Evolutionary conservation across 2,329 filamentous ascomycete genomes (phyloP).

Genomic region (Colletotrichum scovillei): DNA sequence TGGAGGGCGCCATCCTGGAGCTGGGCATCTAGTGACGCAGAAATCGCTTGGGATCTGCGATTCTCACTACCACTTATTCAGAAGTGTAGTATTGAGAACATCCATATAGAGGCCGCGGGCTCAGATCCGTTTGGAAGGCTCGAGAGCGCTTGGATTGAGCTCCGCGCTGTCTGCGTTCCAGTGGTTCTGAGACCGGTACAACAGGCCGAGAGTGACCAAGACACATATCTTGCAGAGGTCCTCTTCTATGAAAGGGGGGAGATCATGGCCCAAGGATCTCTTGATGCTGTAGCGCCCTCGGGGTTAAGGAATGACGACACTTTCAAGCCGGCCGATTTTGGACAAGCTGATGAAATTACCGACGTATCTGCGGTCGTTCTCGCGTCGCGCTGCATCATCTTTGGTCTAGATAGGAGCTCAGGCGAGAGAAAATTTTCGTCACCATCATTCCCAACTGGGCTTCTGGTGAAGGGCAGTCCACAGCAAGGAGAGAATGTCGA

Average conservation of each 20-base stretch:
- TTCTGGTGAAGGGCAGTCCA: background rate
- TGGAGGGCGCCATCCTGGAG: background rate
- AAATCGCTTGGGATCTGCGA: background rate
- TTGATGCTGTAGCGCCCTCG: background rate
- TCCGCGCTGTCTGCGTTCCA: background rate
- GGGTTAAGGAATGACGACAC: background rate
- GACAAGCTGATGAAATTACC: background rate
- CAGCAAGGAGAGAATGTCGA: background rate
- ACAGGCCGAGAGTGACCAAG: background rate
- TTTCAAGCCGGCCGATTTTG: background rate
- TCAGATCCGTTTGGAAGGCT: background rate
- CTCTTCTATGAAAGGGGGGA: background rate
- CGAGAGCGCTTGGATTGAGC: background rate
- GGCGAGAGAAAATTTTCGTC: background rate
- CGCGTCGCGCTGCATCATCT: background rate
- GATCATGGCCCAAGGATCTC: background rate
- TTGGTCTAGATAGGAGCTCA: background rate
- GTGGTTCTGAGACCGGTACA: background rate
- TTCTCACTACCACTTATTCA: background rate
- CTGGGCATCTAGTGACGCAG: background rate
- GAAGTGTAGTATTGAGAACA: background rate
- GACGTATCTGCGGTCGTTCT: background rate
- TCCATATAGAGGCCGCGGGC: background rate
- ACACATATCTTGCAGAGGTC: background rate
- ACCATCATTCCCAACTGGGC: background rate